Base-by-base conservation (phyloP, 2,329 filamentous ascomycete species). In the Aspergillus sp. region DNA sequence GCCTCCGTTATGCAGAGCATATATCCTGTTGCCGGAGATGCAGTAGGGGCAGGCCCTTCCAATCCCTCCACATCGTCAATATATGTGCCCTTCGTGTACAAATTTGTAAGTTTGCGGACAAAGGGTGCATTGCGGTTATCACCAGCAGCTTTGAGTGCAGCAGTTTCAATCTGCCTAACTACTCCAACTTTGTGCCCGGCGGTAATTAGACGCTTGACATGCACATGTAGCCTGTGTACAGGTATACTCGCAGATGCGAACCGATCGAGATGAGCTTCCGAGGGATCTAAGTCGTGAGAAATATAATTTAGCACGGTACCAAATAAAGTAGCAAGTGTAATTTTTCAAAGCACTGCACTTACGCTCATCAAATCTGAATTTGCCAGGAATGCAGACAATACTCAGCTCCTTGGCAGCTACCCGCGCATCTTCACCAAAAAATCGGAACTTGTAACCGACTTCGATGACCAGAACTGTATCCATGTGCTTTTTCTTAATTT, bases 41-140 rank as follows among this genome's bases (percentile, higher is more conserved):
- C 76, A 1, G 78, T 74, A 33, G 77, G 73, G 49, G 71, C 53
- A 58, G 73, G 58, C 43, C 70, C 56, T 41, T 87, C 85, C 5
- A 95, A 68, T 27, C 88, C 88, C 49, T 93, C 91, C 7, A 88
- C 78, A 63, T 98, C 93, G 60, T 97, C 93, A 44, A 98, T 85
- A 57, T 97, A 98, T 2, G 93, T 98, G 35, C 90, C 93, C 66
- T 97, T 98, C 7, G 93, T 98, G 68, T 98, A 98, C 6, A 98
- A 76, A 60, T 95, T 96, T 11, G 93, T 97, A 57, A 98, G 81
- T 58, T 95, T 93, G 31, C 93, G 83, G 32, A 89, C 81, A 57
- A 98, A 98, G 0, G 93, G 90, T 0, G 90, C 81, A 60, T 95
- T 96, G 45, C 88, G 82, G 66, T 97, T 98, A 62, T 95, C 90